Conservation (phyloP, 805 yeast species). For the Maudiozyma barnettii region DNA sequence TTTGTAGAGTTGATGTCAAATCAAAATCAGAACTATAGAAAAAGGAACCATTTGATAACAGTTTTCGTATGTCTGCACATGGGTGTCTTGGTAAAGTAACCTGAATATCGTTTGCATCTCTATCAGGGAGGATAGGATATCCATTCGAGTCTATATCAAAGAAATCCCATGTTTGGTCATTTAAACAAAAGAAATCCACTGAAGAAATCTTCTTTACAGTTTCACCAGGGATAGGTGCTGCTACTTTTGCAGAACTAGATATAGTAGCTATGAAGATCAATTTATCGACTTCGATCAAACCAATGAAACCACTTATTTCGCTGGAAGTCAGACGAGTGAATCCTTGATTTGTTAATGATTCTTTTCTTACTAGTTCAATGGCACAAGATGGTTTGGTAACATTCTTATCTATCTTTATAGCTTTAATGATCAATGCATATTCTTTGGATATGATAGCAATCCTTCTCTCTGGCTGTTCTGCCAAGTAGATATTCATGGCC, state of each 20-base stretch:
- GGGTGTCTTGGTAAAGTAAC: conserved; percentile 54
- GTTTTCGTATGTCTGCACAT: conserved; percentile 66
- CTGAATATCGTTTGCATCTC: conserved; percentile 22
- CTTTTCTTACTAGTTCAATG: conserved; percentile 38
- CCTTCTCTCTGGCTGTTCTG: conserved; percentile 24
- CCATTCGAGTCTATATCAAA: conserved; percentile 61
- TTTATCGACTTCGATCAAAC: conserved; percentile 60
- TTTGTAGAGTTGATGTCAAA: conserved; percentile 76
- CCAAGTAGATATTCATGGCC: conserved; percentile 21
- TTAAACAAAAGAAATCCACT: conserved; percentile 81
- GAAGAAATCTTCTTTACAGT: conserved; percentile 67
- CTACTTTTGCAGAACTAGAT: conserved; percentile 67
- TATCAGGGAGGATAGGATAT: conserved; percentile 40
- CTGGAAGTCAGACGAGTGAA: conserved; percentile 37
- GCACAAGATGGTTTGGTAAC: conserved; percentile 33
- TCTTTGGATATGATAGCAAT: conserved; percentile 29
- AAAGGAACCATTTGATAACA: conserved; percentile 80
- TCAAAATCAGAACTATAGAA: conserved; percentile 90
- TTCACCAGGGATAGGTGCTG: conserved; percentile 72
- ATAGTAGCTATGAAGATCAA: conserved; percentile 72
- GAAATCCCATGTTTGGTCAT: conserved; percentile 70
- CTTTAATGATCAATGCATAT: conserved; percentile 40
- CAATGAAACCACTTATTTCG: conserved; percentile 62
- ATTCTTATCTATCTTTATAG: conserved; percentile 26
- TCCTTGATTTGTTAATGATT: conserved; percentile 30